Evolutionary conservation across 345 rosid genomes (phyloP).

Genomic region (Eutrema japonicum): DNA sequence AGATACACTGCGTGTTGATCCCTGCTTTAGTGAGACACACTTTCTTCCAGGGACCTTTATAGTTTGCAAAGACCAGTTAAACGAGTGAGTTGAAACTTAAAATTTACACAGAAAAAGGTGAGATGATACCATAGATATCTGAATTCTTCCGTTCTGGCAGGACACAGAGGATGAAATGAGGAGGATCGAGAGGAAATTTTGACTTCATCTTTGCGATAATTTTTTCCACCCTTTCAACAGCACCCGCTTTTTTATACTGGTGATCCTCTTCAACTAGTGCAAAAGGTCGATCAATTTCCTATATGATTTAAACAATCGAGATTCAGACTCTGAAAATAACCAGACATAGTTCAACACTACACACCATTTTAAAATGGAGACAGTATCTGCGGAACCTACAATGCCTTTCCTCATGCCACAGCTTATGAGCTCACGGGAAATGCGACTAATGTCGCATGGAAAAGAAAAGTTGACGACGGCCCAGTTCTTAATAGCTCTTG

Average conservation of each 20-base stretch:
- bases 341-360: conserved; percentile 23
- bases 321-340: conserved; percentile 11
- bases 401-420: conserved; percentile 85
- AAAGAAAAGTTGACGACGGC: conserved; percentile 88
- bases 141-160: conserved; percentile 82
- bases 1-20: conserved; percentile 81
- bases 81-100: conserved; percentile 16
- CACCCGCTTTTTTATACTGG: conserved; percentile 51
- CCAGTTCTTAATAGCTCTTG: conserved; percentile 62
- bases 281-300: conserved; percentile 76
- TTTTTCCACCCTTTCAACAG: conserved; percentile 75
- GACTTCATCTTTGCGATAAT: conserved; percentile 64
- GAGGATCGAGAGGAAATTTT: conserved; percentile 58
- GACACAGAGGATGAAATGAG: conserved; percentile 71
- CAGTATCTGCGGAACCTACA: conserved; percentile 50
- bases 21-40: conserved; percentile 69
- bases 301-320: conserved; percentile 36
- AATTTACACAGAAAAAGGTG: conserved; percentile 22
- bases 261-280: conserved; percentile 78
- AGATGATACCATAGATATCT: conserved; percentile 71
- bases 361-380: conserved; percentile 34
- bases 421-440: conserved; percentile 74
- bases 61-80: conserved; percentile 32
- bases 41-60: conserved; percentile 89
- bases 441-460: conserved; percentile 70